Percentiles rank a stretch among this genome's conserved stretches.
Conservation (phyloP, 75 land plant genomes). For the Pinus albicaulis region DNA sequence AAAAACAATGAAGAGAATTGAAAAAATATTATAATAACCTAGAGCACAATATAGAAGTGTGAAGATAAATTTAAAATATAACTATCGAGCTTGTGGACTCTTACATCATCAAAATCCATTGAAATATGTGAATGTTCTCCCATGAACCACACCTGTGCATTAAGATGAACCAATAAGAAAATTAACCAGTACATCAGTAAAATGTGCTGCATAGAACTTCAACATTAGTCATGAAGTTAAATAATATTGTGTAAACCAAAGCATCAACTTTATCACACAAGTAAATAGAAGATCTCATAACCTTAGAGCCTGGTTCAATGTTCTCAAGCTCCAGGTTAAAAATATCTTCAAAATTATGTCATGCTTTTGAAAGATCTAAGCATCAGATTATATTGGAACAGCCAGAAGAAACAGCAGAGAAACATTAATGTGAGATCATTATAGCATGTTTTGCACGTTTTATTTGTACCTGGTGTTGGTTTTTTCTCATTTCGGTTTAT, state of each 20-base stretch:
- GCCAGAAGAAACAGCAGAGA: no score
- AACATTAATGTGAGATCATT: no score
- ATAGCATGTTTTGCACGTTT: no score
- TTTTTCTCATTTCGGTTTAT: no score
- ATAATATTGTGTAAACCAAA: not conserved
- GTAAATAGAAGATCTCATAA: no score
- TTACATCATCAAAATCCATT: constrained; percentile 84
- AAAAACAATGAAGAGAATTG: not conserved
- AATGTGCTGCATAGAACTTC: not conserved
- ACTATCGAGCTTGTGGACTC: constrained; percentile 6
- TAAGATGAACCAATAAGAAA: constrained; percentile 7
- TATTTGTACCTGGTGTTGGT: no score
- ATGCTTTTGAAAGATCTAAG: no score
- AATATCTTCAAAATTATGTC: no score
- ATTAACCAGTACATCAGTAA: not conserved
- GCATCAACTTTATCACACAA: not conserved
- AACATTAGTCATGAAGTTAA: not conserved
- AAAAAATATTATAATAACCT: not conserved
- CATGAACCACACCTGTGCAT: constrained; percentile 84
- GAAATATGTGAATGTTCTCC: constrained; percentile 90
- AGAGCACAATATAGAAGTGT: not conserved
- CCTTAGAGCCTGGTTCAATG: no score
- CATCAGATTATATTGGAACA: no score
- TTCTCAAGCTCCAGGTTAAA: no score
- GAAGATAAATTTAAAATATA: not conserved